phyloP scores from a whole-genome alignment of 208 protist genomes.

The Acanthamoeba lenticulata region DNA sequence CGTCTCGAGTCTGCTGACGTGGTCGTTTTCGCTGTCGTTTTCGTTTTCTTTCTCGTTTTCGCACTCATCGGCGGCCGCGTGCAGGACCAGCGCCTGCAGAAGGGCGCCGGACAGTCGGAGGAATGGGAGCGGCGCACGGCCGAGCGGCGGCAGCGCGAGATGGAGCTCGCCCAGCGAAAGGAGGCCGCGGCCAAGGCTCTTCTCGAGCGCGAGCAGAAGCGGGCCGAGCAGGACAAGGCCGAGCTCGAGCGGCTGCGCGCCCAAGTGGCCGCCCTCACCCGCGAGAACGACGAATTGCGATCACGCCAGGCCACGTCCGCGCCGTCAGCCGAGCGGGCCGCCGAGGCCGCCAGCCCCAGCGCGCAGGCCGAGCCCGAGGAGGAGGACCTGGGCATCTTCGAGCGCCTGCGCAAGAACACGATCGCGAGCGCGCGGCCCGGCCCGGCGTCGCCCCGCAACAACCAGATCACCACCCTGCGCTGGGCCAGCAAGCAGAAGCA shows the following conservation, averaged over 20 bases:
- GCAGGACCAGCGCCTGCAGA: background rate
- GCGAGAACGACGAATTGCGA: background rate
- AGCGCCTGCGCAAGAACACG: background rate
- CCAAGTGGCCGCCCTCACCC: background rate
- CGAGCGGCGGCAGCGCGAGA: background rate
- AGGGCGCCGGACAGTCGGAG: background rate
- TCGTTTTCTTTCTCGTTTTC: background rate
- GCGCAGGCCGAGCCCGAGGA: background rate
- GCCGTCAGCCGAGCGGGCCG: too few species aligned
- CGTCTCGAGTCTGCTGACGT: too few species aligned
- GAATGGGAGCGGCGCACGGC: background rate
- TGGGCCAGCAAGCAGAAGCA: background rate
- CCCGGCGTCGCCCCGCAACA: background rate
- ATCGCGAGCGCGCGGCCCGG: background rate
- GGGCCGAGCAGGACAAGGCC: conserved; percentile 25
- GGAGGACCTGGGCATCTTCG: background rate
- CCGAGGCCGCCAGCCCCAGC: too few species aligned
- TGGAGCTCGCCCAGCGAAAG: background rate
- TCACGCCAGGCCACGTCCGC: too few species aligned
- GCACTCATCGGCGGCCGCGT: background rate
- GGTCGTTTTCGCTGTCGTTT: too few species aligned
- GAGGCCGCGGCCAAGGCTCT: conserved; percentile 31
- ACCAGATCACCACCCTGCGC: background rate
- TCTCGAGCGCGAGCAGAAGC: conserved; percentile 17
- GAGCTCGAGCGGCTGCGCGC: background rate